Percentiles rank a stretch among this genome's conserved stretches.
Conservation (phyloP, 305 asterid species). For the Solanum hybrid region DNA sequence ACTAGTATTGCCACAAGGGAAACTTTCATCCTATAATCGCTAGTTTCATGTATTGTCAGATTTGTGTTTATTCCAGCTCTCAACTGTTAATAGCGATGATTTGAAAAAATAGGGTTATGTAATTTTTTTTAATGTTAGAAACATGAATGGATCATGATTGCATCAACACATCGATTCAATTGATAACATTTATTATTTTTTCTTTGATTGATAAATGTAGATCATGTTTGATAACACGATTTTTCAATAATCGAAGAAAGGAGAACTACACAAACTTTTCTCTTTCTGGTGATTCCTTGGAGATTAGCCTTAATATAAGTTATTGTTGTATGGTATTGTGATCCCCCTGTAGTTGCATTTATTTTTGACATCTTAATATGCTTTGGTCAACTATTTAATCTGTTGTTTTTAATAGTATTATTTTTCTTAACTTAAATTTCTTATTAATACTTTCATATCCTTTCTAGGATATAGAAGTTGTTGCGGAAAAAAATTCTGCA, state of each 20-base stretch:
- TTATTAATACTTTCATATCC: neutral
- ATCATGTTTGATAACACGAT: too few species aligned
- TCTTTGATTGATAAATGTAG: neutral
- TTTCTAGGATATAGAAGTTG: neutral
- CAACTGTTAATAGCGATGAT: too few species aligned
- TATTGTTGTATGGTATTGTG: too few species aligned
- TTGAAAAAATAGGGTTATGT: neutral
- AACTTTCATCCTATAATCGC: neutral
- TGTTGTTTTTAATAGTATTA: neutral
- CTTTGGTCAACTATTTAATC: neutral
- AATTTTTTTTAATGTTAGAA: neutral
- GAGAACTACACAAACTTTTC: neutral
- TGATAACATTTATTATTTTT: neutral
- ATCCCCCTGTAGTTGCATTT: neutral
- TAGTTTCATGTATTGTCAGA: neutral
- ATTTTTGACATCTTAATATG: neutral
- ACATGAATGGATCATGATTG: neutral
- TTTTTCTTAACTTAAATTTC: neutral
- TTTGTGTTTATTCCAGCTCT: neutral
- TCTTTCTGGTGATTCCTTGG: too few species aligned
- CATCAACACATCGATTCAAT: neutral
- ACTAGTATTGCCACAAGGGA: neutral
- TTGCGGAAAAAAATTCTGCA: rapidly evolving
- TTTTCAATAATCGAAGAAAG: neutral
- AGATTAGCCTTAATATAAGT: neutral